Evolutionary conservation across 2,329 filamentous ascomycete species (phyloP), one percentile per base, ranked within the genome.

Genomic region (Dothistroma septosporum): DNA sequence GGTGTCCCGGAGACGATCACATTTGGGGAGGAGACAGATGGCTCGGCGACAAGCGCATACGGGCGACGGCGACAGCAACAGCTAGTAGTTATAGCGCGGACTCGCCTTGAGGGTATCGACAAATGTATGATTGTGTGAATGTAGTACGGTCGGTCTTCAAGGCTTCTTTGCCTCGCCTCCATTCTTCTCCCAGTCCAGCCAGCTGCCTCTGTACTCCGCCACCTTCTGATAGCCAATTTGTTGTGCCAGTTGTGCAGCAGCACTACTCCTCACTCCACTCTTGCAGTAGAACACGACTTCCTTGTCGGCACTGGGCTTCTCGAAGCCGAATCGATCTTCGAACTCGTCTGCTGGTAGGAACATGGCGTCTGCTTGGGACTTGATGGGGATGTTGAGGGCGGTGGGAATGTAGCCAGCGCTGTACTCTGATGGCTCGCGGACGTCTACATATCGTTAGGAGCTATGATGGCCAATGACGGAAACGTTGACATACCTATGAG

Each of bases 281-380:
- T 91, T 95, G 78, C 94, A 99, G 76, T 96, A 97, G 71, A 97
- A 94, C 4, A 97, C 82, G 14, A 96, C 69, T 61, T 79, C 75
- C 53, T 74, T 70, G 49, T 84, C 80, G 61, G 78, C 79, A 2
- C 70, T 69, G 0, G 88, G 92, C 62, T 90, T 89, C 61, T 82
- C 77, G 71, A 89, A 96, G 4, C 91, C 92, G 75, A 91, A 92
- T 16, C 87, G 79, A 62, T 91, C 90, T 72, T 89, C 84, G 72
- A 97, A 97, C 65, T 96, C 92, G 12, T 90, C 88, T 0, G 82
- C 80, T 0, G 81, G 74, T 8, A 97, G 82, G 75, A 92, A 88
- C 70, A 95, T 87, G 61, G 88, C 88, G 75, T 97, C 92, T 0
- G 92, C 87, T 47, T 86, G 82, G 6, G 87, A 88, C 8, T 82